These are phyloP conservation scores for Porogramme epimiltina DNA, from an alignment of 1,284 basidiomycete genomes.

Conservation along the genomic window DNA sequence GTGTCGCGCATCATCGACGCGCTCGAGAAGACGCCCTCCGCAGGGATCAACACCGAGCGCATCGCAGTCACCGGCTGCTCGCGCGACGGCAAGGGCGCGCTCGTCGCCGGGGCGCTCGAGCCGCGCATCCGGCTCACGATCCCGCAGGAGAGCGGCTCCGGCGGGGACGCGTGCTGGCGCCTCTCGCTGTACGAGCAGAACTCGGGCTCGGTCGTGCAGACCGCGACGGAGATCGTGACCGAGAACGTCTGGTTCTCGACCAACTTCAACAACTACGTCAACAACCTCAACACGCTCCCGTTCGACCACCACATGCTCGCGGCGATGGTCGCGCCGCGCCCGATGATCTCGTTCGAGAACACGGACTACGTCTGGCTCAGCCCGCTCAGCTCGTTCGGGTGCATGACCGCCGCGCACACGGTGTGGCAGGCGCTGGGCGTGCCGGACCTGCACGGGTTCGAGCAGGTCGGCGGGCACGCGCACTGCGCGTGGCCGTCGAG, in stretches of 20 bases:
- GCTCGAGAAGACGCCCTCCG: conserved; percentile 44
- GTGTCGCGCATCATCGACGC: conserved; percentile 57
- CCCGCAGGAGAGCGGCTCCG: conserved; percentile 58
- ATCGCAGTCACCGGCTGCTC: conserved; percentile 60
- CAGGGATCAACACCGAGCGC: conserved; percentile 45
- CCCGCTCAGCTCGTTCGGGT: conserved; percentile 47
- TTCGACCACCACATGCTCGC: conserved; percentile 56
- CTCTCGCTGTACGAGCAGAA: conserved; percentile 46
- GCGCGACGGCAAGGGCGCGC: conserved; percentile 56
- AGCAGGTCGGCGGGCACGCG: conserved; percentile 50
- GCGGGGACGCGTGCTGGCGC: conserved; percentile 58
- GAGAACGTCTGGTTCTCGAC: conserved; percentile 59
- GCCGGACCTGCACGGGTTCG: conserved; percentile 48
- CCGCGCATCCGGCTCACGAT: conserved; percentile 54
- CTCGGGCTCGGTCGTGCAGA: conserved; percentile 42
- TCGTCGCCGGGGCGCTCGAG: conserved; percentile 57
- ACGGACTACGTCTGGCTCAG: conserved; percentile 53
- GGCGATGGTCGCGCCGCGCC: conserved; percentile 53
- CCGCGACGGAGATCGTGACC: conserved; percentile 51
- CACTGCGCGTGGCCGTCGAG: conserved; percentile 52
- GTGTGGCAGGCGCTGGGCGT: conserved; percentile 50
- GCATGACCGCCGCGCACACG: conserved; percentile 49
- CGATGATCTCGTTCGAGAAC: conserved; percentile 52
- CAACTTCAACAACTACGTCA: conserved; percentile 47
- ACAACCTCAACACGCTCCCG: conserved; percentile 42